Evolutionary conservation across 768 basidiomycete species (phyloP), one percentile per base, ranked within the genome.

Genomic region (Suillus alpinus): DNA sequence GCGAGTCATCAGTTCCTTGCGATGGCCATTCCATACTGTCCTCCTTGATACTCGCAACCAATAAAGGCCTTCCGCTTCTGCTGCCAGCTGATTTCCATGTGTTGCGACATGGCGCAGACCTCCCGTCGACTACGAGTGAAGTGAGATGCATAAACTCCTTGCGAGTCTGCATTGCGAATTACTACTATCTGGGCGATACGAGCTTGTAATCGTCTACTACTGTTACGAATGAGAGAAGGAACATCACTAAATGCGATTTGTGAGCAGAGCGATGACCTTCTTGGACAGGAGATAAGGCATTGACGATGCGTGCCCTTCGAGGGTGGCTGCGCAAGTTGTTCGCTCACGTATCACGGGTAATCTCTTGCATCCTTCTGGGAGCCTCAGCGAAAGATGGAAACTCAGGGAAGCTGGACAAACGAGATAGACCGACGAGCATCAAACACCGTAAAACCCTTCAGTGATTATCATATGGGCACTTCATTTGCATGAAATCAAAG

Each of bases 351-450:
- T 26, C 26, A 6, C 14, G 46, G 14, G 6, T 10, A 23, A 44
- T 20, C 43, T 20, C 43, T 26, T 16, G 23, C 16, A 26, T 47
- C 23, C 26, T 14, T 26, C 23, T 23, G 12, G 14, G 23, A 13
- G 23, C 23, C 23, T 14, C 2, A 23, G 44, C 9, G 26, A 29
- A 49, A 29, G 4, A 29, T 9, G 16, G 29, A 7, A 47, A 49
- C 29, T 12, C 29, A 50, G 29, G 18, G 29, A 18, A n/a, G 29
- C 16, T 50, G 5, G 5, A 50, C 16, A 31, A 31, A 31, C 18
- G 10, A 16, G 16, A 49, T 9, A 60, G 49, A 37, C 37, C 14
- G 51, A 50, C 18, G 31, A 65, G 47, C 56, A 65, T 36, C 31
- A 59, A 6, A 56, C 16, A 26, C 23, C 46, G 26, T 4, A 26